These are phyloP conservation scores for Parastagonospora nodorum DNA, from an alignment of 2,329 filamentous ascomycete genomes.

Conservation along the genomic window DNA sequence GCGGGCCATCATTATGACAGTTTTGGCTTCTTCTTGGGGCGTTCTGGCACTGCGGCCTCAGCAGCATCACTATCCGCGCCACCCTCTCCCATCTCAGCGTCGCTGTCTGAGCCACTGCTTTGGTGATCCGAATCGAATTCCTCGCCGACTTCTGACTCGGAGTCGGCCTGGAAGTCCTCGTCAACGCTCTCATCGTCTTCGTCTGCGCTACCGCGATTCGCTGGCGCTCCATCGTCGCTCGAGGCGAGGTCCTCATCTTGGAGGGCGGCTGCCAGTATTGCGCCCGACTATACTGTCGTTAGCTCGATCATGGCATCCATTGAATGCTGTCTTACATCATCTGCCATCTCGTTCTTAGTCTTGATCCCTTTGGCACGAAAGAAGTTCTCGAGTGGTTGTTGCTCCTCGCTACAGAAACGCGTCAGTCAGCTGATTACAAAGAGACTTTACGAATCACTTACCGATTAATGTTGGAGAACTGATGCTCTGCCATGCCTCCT, in stretches of 20 bases:
- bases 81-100: constrained; percentile 60
- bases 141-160: constrained; percentile 93
- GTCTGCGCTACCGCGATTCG: constrained; percentile 87
- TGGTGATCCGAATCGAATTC: constrained; percentile 93
- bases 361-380: constrained; percentile 95
- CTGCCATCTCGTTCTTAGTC: constrained; percentile 98
- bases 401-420: constrained; percentile 70
- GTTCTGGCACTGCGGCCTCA: constrained; percentile 56
- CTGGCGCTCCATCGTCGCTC: constrained; percentile 73
- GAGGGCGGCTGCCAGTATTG: constrained; percentile 77
- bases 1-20: constrained; percentile 39
- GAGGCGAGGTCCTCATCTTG: constrained; percentile 81
- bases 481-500: constrained; percentile 81
- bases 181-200: constrained; percentile 95
- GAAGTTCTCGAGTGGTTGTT: constrained; percentile 94
- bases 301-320: constrained; percentile 12
- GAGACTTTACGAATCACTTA: constrained; percentile 35
- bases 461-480: constrained; percentile 99
- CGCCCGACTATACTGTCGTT: constrained; percentile 53
- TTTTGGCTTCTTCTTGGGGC: constrained; percentile 70
- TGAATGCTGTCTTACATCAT: constrained; percentile 69
- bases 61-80: constrained; percentile 64
- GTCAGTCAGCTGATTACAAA: constrained; percentile 19
- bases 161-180: constrained; percentile 92
- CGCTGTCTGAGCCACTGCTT: constrained; percentile 75